Percentiles rank a stretch among this genome's conserved stretches.
Evolutionary conservation across 768 basidiomycete genomes (phyloP).

Genomic region (Lentinus brumalis): DNA sequence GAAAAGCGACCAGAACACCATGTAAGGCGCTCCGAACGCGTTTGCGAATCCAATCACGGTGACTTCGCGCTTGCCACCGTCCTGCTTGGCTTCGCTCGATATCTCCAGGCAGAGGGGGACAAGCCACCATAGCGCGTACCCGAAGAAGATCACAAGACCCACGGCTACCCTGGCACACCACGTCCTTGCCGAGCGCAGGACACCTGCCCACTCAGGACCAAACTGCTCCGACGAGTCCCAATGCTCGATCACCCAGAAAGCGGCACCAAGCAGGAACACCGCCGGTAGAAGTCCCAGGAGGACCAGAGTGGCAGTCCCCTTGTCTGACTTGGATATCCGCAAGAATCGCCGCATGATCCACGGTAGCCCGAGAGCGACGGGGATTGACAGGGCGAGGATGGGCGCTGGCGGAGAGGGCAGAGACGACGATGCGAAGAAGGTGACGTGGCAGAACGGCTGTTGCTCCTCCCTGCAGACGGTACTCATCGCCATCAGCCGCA

Average conservation of each 20-base stretch:
- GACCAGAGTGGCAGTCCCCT: conserved; percentile 68
- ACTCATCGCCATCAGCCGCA: conserved; percentile 76
- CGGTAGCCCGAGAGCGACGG: conserved; percentile 59
- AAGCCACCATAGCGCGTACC: conserved; percentile 67
- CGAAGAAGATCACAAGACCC: conserved; percentile 51
- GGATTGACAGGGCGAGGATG: conserved; percentile 60
- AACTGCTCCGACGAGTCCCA: conserved; percentile 56
- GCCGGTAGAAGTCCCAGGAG: conserved; percentile 60
- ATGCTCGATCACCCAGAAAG: conserved; percentile 86
- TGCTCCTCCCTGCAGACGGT: conserved; percentile 96
- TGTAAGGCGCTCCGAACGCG: conserved; percentile 84
- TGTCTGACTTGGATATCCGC: conserved; percentile 68
- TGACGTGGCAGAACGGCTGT: conserved; percentile 84
- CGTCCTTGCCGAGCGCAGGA: conserved; percentile 58
- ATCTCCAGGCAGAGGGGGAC: conserved; percentile 78
- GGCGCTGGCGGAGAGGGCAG: conserved; percentile 63
- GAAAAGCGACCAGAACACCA: conserved; percentile 75
- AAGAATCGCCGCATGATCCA: conserved; percentile 57
- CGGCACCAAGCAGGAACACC: conserved; percentile 57
- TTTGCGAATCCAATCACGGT: conserved; percentile 86
- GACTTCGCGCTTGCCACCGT: conserved; percentile 41
- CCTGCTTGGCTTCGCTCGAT: conserved; percentile 29
- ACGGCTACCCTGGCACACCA: conserved; percentile 61
- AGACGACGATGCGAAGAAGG: conserved; percentile 81
- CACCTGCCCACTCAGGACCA: conserved; percentile 41